Evolutionary conservation across 441 rosid species (phyloP), one percentile per base, ranked within the genome.

Genomic region (Euphorbia celastroides): DNA sequence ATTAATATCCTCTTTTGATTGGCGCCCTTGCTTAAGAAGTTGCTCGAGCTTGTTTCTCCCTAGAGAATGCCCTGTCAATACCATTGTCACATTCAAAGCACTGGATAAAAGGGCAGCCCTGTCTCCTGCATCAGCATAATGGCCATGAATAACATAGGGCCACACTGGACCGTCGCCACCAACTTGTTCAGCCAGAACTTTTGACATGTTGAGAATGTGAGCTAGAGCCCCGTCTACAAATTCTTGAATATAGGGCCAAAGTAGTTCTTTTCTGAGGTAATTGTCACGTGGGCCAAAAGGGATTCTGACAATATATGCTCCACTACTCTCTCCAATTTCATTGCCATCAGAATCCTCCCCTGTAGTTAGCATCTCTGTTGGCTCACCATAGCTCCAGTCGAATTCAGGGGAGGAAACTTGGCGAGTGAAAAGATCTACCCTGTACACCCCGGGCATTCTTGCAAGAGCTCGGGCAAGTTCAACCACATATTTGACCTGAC

Each of bases 341-440:
- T 73, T 74, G 5, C 83, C 84, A 54, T 88, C 90, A 0, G 75
- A 83, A 71, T 90, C 88, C 62, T 91, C 97, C 3, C 85, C 89
- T 6, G 82, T 44, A 3, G 94, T 80, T 70, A 91, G 82, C 99
- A 94, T 94, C 75, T 94, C 99, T 0, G 97, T 83, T 23, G 97
- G 97, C 75, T 93, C 99, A 4, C 96, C 99, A 36, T 94, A 94
- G 70, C 96, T 91, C 99, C 97, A 94, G 69, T 94, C 99, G 62
- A 94, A 86, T 60, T 94, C 99, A 5, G 96, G 82, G 28, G 90
- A 88, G 34, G 83, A 80, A 67, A 94, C 74, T 72, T 94, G 99
- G 10, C 99, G 89, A 7, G 99, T 91, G 66, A 94, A 86, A 68
- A 94, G 90, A 82, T 94, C 99, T 28, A 94, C 99, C 68, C 99